Evolutionary conservation across 371 early-diverging fungal species (phyloP).

Genomic region (Mortierella sp.): DNA sequence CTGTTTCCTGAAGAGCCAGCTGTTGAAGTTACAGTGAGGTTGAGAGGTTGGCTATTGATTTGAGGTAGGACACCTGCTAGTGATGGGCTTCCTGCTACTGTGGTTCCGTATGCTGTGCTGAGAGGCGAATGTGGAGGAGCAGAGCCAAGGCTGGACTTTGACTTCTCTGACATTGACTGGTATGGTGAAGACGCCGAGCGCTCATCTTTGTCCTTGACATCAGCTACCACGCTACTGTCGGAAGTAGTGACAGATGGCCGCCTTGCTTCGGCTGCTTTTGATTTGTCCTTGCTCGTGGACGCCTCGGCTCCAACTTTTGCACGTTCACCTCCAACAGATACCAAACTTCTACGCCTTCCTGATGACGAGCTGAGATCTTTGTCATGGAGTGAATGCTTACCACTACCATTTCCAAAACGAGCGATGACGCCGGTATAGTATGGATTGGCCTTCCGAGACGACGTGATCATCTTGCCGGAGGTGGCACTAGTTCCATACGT

Average conservation of each 20-base stretch:
- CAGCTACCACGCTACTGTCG: constrained; percentile 8
- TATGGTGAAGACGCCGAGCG: too few relatives aligned
- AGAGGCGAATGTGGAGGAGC: too few relatives aligned
- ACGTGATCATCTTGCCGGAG: constrained; percentile 37
- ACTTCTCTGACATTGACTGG: too few relatives aligned
- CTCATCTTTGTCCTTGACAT: constrained; percentile 15
- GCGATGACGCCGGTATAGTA: constrained; percentile 50
- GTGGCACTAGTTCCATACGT: constrained; percentile 35
- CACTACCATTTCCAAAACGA: constrained; percentile 31
- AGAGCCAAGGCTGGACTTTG: too few relatives aligned
- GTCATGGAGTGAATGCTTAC: constrained; percentile 36
- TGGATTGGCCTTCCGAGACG: constrained; percentile 48
- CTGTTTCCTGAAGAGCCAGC: too few relatives aligned
- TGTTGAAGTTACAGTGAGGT: too few relatives aligned
- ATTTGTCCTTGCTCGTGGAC: constrained; percentile 15
- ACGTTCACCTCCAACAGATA: constrained; percentile 35
- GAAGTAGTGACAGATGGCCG: constrained; percentile 16
- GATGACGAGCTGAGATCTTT: constrained; percentile 30
- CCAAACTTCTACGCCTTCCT: constrained; percentile 29
- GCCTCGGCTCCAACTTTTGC: constrained; percentile 34
- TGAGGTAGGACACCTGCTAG: too few relatives aligned
- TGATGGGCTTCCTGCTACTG: too few relatives aligned
- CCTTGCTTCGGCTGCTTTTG: constrained; percentile 2
- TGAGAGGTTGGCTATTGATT: too few relatives aligned
- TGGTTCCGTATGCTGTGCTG: too few relatives aligned